Percentiles rank a stretch among this genome's conserved stretches.
Conservation (phyloP, 129 eudicot genomes). For the sunflower (Helianthus annuus) region HanXRQr2.0-SUNRISE NC_035443.2:129851965-129852464, state of each 20-base stretch:
- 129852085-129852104: constrained; percentile 77
- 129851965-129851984: constrained; percentile 72
- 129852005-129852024: constrained; percentile 92
- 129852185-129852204: neutral
- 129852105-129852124: constrained; percentile 74
- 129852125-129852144: neutral
- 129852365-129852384: no score
- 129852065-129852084: constrained; percentile 47
- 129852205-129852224: neutral
- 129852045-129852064: constrained; percentile 44
- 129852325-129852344: no score
- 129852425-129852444: no score
- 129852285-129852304: no score
- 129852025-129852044: constrained; percentile 91
- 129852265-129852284: no score
- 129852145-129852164: neutral
- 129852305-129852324: no score
- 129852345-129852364: no score
- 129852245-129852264: no score
- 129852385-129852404: no score
- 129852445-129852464: no score
- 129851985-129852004: constrained; percentile 54
- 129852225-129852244: neutral
- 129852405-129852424: no score
- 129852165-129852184: neutral